Evolutionary conservation across 2,329 filamentous ascomycete species (phyloP).

Genomic region (Cercospora zeae-maydis): DNA sequence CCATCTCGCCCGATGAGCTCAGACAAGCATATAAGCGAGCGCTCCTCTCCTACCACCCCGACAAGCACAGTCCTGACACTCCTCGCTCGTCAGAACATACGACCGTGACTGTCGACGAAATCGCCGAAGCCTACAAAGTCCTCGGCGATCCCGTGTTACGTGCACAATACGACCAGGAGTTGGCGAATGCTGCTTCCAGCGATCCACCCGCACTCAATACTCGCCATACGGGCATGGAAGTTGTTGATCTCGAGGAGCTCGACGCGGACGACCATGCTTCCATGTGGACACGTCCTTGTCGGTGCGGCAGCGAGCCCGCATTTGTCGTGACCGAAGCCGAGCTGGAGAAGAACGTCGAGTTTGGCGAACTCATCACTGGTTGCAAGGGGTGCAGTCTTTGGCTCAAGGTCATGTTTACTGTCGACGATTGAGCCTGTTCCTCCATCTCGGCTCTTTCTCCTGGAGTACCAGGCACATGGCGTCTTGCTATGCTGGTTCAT

Average conservation of each 20-base stretch:
- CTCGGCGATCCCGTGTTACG: constrained; percentile 46
- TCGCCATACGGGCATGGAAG: constrained; percentile 50
- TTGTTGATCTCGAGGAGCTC: constrained; percentile 57
- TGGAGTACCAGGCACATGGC: background rate
- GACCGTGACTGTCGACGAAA: constrained; percentile 52
- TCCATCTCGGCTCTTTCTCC: background rate
- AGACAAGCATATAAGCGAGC: constrained; percentile 56
- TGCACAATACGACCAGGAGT: constrained; percentile 48
- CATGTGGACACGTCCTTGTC: constrained; percentile 53
- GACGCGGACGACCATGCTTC: constrained; percentile 38
- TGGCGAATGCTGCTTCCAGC: constrained; percentile 28
- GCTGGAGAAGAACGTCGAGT: constrained; percentile 49
- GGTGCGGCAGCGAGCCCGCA: constrained; percentile 57
- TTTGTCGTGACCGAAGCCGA: constrained; percentile 55
- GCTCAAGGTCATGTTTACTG: constrained; percentile 58
- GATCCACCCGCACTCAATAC: constrained; percentile 9
- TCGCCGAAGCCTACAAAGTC: constrained; percentile 56
- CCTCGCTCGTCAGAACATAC: constrained; percentile 18
- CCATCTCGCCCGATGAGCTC: constrained; percentile 38
- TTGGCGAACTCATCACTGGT: constrained; percentile 57
- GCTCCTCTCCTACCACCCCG: constrained; percentile 57
- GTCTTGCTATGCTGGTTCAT: background rate
- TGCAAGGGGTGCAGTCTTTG: constrained; percentile 63
- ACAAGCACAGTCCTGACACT: constrained; percentile 42
- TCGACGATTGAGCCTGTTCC: constrained; percentile 39